Evolutionary conservation across 805 yeast genomes (phyloP), one percentile per base, ranked within the genome.

Genomic region (Starmerella bombicola): DNA sequence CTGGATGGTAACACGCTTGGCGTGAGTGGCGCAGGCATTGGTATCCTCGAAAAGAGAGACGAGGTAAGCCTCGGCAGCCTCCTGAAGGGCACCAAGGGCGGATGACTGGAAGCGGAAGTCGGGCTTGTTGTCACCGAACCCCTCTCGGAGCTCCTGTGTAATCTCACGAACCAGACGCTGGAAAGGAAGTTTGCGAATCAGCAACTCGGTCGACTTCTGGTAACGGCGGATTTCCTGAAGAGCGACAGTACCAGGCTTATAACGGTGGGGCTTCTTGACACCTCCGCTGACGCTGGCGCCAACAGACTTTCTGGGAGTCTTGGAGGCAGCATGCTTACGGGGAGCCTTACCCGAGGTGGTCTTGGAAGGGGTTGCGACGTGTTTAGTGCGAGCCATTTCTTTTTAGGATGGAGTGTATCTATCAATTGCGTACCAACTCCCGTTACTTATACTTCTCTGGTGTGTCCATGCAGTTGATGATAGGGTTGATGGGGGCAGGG

Each of bases 231-330:
- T 80, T 70, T 80, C 91, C 75, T 88, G 78, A 63, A 80, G 78
- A 58, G 93, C 93, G 61, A 80, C 88, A 60, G 88, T 80, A 78
- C 93, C 93, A 63, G 93, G 93, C 82, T 80, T 81, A 71, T 80
- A 81, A 76, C 93, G 78, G 75, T 79, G 91, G 52, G 86, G 85
- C 71, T 80, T 80, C 79, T 80, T 80, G 62, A 80, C 88, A 71
- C 88, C 91, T 61, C 88, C 88, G 66, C 84, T 78, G 30, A 41
- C 44, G 43, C 62, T 67, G 45, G 80, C 67, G 66, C 86, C 85
- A 45, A 86, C 88, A 35, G 88, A 78, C 68, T 80, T 80, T 71
- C 91, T 76, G 55, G 93, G 91, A 53, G 86, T 88, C 73, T 80
- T 80, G 51, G 91, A 80, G 52, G 91, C 88, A 58, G 81, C 74